These are phyloP conservation scores for Neobulgaria alba DNA, from an alignment of 2,329 filamentous ascomycete genomes.

Conservation along the genomic window DNA sequence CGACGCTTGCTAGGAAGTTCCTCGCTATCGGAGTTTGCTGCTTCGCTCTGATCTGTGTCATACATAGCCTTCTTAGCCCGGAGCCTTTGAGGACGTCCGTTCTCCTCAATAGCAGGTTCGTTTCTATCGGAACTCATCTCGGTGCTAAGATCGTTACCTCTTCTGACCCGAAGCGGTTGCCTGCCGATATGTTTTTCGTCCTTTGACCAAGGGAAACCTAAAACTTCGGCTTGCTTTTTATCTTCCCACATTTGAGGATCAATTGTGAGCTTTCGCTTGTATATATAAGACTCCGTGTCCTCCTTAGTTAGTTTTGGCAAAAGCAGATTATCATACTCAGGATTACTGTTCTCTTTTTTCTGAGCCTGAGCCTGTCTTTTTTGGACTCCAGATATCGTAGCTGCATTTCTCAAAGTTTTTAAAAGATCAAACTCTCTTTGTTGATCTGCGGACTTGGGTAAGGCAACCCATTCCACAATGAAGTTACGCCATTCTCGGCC, in stretches of 20 bases:
- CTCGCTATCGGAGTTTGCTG: slow-evolving; percentile 16
- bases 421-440: neutral
- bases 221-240: slow-evolving; percentile 49
- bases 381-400: neutral
- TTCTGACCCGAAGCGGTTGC: slow-evolving; percentile 39
- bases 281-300: slow-evolving; percentile 13
- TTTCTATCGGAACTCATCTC: slow-evolving; percentile 2
- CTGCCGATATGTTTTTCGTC: slow-evolving; percentile 48
- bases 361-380: neutral
- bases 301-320: slow-evolving; percentile 17
- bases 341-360: slow-evolving; percentile 1
- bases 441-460: neutral
- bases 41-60: slow-evolving; percentile 4
- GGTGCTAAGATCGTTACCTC: slow-evolving; percentile 4
- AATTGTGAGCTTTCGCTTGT: slow-evolving; percentile 18
- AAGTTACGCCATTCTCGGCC: neutral
- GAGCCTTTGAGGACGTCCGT: slow-evolving; percentile 21
- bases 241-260: slow-evolving; percentile 24
- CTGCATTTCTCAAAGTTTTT: neutral
- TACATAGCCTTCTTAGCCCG: slow-evolving; percentile 10
- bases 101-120: slow-evolving; percentile 12
- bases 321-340: slow-evolving; percentile 5
- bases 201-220: slow-evolving; percentile 53
- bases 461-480: neutral
- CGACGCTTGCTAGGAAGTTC: slow-evolving; percentile 22